A percentile compares a stretch with the other conserved stretches of the same genome.
Conservation (phyloP, 108 stramenopile species). For the Nannochloropsis gaditana region DNA sequence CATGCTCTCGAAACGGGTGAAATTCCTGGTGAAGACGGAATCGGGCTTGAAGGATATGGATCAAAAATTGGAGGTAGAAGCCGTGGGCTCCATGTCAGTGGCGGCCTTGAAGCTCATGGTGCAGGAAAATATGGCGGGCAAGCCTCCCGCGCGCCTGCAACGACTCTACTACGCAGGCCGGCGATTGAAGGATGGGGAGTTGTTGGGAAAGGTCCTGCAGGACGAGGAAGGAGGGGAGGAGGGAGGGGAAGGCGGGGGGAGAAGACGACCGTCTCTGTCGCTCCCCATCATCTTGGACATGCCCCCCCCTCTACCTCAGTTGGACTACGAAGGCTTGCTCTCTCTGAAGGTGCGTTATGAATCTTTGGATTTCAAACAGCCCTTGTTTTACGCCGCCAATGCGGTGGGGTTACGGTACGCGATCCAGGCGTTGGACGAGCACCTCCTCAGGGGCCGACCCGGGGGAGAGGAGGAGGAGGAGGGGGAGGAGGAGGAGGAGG, state of each 20-base stretch:
- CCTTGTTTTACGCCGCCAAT: neutral
- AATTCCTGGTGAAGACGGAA: neutral
- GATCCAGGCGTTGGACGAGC: conserved; percentile 14
- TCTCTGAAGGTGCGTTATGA: neutral
- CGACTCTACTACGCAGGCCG: conserved; percentile 6
- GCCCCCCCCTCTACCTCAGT: neutral
- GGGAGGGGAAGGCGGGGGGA: neutral
- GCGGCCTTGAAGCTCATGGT: neutral
- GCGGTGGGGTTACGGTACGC: conserved; percentile 7
- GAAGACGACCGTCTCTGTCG: neutral
- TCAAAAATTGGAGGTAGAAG: neutral
- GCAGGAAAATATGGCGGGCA: neutral
- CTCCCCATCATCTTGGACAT: neutral
- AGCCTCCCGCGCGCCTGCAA: neutral
- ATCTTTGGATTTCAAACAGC: conserved; percentile 10
- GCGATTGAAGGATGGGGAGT: neutral
- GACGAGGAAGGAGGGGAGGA: neutral
- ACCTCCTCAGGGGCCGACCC: neutral
- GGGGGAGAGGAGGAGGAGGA: neutral
- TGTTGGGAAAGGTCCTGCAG: neutral
- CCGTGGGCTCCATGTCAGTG: neutral
- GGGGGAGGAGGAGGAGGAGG: conserved; percentile 4
- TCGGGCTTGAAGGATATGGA: conserved; percentile 11
- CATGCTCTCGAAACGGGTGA: neutral
- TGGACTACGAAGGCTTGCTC: neutral